Evolutionary conservation across 2,329 filamentous ascomycete genomes (phyloP), one percentile per base, ranked within the genome.

Genomic region (Amylocarpus encephaloides): DNA sequence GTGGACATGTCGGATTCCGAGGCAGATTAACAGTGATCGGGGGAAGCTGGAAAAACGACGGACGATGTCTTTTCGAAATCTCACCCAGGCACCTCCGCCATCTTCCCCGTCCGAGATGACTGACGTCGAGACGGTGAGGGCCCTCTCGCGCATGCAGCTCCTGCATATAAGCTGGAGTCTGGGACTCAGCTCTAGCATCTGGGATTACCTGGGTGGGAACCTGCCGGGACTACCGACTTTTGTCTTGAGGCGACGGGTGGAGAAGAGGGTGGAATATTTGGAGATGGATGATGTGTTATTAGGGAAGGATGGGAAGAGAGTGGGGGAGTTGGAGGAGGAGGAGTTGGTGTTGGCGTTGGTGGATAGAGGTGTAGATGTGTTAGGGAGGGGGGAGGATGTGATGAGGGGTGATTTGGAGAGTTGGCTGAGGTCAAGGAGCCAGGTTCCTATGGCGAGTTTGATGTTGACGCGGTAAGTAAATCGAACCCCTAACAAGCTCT

Each of bases 1-100:
- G 0, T 80, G 81, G 59, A 85, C 88, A 0, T 96, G 92, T 67
- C 80, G 89, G 10, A 86, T 96, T 51, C 92, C 92, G 0, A 72
- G 71, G 35, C 92, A 96, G 70, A 71, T 88, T 6, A 71, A 75
- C n/a, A 67, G 68, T 33, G 76, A 81, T 35, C 69, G 81, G 52
- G 70, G 79, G 46, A 63, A 76, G 56, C 68, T 73, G 1, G 79
- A 87, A 63, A 67, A 70, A 43, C 68, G 79, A 9, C 72, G 83
- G 9, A 63, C 57, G 30, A 64, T 64, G 1, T 75, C 75, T 7
- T 80, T 82, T 61, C 68, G 72, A 40, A 63, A 66, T 30, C 49
- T 69, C 50, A 54, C 68, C 56, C 45, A 52, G 33, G 57, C 62
- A 51, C 52, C 58, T 41, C 40, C 49, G 12, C n/a, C n/a, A n/a